A percentile compares a stretch with the other conserved stretches of the same genome.
Evolutionary conservation across 192 early-diverging fungal species (phyloP).

Genomic region (Coemansia sp.): DNA sequence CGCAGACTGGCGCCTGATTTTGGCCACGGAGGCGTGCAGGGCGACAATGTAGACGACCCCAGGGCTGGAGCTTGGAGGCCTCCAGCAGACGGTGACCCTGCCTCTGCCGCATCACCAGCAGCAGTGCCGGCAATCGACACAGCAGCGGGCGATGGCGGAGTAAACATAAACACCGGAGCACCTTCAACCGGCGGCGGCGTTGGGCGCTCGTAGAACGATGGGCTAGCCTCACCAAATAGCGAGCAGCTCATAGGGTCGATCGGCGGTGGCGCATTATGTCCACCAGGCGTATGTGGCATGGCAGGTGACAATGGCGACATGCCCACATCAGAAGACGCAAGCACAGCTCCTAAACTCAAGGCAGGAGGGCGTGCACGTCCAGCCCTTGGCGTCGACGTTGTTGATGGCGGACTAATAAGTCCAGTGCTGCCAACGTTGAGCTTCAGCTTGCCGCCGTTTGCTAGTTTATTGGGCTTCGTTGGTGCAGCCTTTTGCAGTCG

Average conservation of each 20-base stretch:
- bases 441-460: slow-evolving; percentile 18
- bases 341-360: slow-evolving; percentile 18
- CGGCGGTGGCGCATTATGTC: background rate
- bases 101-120: background rate
- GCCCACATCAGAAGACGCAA: slow-evolving; percentile 15
- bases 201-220: slow-evolving; percentile 24
- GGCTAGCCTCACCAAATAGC: slow-evolving; percentile 45
- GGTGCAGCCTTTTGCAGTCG: slow-evolving; percentile 15
- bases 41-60: slow-evolving; percentile 15
- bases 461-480: slow-evolving; percentile 9
- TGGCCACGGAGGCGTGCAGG: slow-evolving; percentile 50
- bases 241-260: slow-evolving; percentile 7
- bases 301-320: slow-evolving; percentile 32
- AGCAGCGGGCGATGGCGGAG: slow-evolving; percentile 35
- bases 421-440: slow-evolving; percentile 35
- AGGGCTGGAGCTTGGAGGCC: background rate
- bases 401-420: slow-evolving; percentile 41
- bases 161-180: slow-evolving; percentile 44
- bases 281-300: slow-evolving; percentile 33
- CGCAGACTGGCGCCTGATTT: slow-evolving; percentile 38
- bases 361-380: slow-evolving; percentile 23
- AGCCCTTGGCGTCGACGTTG: slow-evolving; percentile 15
- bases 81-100: background rate
- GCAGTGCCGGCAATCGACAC: background rate
- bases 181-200: slow-evolving; percentile 33